Conservation (phyloP, 495 filamentous ascomycete species). For the Hypomontagnella monticulosa region DNA sequence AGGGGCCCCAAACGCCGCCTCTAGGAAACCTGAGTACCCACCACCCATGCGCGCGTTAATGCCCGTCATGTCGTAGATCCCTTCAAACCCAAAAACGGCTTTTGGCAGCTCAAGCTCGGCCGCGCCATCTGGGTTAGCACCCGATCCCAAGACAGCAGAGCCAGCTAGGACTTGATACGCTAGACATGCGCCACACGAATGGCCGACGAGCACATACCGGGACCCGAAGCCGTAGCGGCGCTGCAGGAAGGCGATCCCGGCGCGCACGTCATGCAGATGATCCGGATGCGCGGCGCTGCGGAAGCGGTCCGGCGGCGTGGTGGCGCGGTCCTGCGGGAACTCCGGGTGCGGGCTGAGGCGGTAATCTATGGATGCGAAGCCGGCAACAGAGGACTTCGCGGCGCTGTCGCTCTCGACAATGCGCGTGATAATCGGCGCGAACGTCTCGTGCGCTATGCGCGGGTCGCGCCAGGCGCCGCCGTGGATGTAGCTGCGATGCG, state of each 20-base stretch:
- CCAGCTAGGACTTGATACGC: conserved; percentile 69
- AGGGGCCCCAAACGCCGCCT: conserved; percentile 38
- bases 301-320: conserved; percentile 44
- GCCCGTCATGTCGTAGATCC: conserved; percentile 45
- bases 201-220: conserved; percentile 74
- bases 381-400: conserved; percentile 57
- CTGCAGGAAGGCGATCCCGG: conserved; percentile 70
- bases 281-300: conserved; percentile 72
- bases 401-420: conserved; percentile 50
- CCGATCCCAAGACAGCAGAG: background rate
- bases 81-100: conserved; percentile 41
- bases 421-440: conserved; percentile 57
- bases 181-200: conserved; percentile 79
- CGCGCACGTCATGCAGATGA: conserved; percentile 74
- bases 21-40: conserved; percentile 36
- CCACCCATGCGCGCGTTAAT: conserved; percentile 37
- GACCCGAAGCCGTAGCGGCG: conserved; percentile 58
- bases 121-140: background rate
- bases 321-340: conserved; percentile 60
- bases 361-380: conserved; percentile 80
- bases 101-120: conserved; percentile 15
- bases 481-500: conserved; percentile 73
- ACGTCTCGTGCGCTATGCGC: conserved; percentile 60
- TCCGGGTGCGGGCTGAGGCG: conserved; percentile 77
- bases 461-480: conserved; percentile 93